phyloP scores from a whole-genome alignment of 1,284 basidiomycete genomes.

The Phenoliferia sp. region DNA sequence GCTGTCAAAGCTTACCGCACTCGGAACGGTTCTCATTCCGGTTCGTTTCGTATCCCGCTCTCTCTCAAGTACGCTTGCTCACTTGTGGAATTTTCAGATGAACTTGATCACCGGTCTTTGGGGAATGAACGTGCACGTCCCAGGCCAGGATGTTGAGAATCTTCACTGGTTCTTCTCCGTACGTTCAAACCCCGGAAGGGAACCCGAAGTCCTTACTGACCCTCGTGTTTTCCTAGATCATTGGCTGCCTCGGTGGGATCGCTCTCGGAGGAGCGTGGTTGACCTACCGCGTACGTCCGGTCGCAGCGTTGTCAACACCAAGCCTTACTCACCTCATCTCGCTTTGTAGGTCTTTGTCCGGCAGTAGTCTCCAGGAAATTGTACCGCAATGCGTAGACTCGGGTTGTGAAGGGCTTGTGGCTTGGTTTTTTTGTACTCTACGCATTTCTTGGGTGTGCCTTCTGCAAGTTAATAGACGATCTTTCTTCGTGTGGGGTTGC shows the following conservation, averaged over 20 bases:
- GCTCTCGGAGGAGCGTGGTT: conserved; percentile 34
- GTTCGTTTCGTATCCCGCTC: conserved; percentile 39
- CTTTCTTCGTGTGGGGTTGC: too few relatives aligned
- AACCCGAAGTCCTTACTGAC: background rate
- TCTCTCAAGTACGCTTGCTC: background rate
- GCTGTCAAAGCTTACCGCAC: conserved; percentile 92
- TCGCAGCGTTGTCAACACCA: too few relatives aligned
- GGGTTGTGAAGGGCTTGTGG: too few relatives aligned
- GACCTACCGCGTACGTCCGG: conserved; percentile 26
- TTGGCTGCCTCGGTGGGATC: conserved; percentile 33
- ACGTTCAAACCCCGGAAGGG: background rate
- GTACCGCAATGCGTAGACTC: too few relatives aligned
- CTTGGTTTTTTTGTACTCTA: too few relatives aligned
- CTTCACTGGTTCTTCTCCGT: conserved; percentile 77
- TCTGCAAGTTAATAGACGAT: too few relatives aligned
- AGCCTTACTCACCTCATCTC: too few relatives aligned
- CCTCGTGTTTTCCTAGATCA: conserved; percentile 11
- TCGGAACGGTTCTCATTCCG: conserved; percentile 89
- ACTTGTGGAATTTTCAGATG: conserved; percentile 57
- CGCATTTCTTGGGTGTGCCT: too few relatives aligned
- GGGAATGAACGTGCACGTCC: conserved; percentile 91
- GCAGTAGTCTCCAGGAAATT: too few relatives aligned
- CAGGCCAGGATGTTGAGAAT: conserved; percentile 60
- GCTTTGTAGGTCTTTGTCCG: too few relatives aligned
- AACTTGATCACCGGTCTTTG: conserved; percentile 79